A percentile compares a stretch with the other conserved stretches of the same genome.
phyloP scores from a whole-genome alignment of 148 eudicot genomes.

The Linanthus parryae region DNA sequence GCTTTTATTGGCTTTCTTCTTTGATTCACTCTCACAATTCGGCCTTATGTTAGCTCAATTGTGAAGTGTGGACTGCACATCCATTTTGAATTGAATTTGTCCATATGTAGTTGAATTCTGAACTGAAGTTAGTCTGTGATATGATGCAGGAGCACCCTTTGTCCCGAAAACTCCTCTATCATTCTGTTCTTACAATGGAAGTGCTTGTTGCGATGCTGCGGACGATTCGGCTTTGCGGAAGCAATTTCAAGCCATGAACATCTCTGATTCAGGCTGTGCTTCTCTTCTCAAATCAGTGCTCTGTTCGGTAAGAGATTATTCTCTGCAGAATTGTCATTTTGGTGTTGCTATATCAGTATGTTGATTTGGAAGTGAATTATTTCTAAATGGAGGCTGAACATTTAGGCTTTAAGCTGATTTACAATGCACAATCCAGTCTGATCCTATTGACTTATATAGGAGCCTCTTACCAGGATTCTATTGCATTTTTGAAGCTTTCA shows the following conservation, averaged over 20 bases:
- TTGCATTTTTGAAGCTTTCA: too few relatives aligned
- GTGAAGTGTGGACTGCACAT: not conserved
- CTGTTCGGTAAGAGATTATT: slow-evolving; percentile 36
- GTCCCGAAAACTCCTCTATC: slow-evolving; percentile 26
- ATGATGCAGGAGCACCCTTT: slow-evolving; percentile 38
- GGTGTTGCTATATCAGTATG: not conserved
- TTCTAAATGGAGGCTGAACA: too few relatives aligned
- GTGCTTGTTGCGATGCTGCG: slow-evolving; percentile 28
- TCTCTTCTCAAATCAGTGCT: slow-evolving; percentile 37
- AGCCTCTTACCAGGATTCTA: too few relatives aligned
- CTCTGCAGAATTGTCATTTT: too few relatives aligned
- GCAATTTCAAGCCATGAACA: slow-evolving; percentile 31
- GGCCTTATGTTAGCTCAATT: not conserved
- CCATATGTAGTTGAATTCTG: not conserved
- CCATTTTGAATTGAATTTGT: not conserved
- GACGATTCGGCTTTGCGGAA: slow-evolving; percentile 33
- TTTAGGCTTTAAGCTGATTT: too few relatives aligned
- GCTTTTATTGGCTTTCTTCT: not conserved
- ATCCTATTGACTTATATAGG: too few relatives aligned
- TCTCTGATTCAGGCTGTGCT: slow-evolving; percentile 43
- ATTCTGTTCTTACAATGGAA: slow-evolving; percentile 43
- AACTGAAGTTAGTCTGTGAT: slow-evolving; percentile 5
- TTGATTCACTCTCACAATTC: not conserved
- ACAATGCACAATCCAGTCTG: too few relatives aligned
- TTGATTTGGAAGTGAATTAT: not conserved